Base-by-base conservation (phyloP, 2,329 filamentous ascomycete species). In the Epichloe sp. region DNA sequence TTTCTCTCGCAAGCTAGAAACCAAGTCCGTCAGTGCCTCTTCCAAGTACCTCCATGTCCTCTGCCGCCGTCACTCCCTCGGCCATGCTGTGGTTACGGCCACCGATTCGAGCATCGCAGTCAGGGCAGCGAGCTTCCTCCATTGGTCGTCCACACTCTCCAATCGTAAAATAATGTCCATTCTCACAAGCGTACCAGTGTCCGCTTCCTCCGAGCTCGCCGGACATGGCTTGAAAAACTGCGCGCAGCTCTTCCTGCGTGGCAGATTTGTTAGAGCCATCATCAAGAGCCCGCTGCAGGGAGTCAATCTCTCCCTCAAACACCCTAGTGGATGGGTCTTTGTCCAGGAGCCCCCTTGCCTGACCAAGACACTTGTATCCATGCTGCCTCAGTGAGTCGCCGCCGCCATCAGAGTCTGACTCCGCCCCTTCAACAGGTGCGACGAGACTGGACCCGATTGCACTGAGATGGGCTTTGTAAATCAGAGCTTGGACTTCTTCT, bases 91-190 rank as follows among this genome's bases (percentile, higher is more conserved):
- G 79, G 40, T 72, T 10, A 44, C 57, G 59, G 0, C 83, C 82
- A 2, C 82, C 82, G 34, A 86, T 72, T 0, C 63, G 55, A 1
- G 71, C 70, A 2, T 71, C 73, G 55, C 83, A 87, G 57, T 86
- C 75, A 0, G 82, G 80, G 56, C 83, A 88, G 1, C 63, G 62
- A 1, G 80, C 72, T 19, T 58, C 50, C 61, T 86, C 54, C 78
- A 84, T 83, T 0, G 82, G 78, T 72, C 79, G 78, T 1, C 82
- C 82, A 58, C 82, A 85, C 53, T 85, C 78, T 1, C 80, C 81
- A 35, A 85, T 71, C 0, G 80, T 78, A 55, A 86, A 83, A 3
- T 77, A 74, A 59, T 83, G 77, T 2, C 73, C 72, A 52, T 80
- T 79, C 23, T 55, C 62, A 54, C 78, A 83, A 0, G 65, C 69